These are phyloP conservation scores for Paraleonurus japonicus DNA, from an alignment of 257 asterid species.

Conservation along the genomic window DNA sequence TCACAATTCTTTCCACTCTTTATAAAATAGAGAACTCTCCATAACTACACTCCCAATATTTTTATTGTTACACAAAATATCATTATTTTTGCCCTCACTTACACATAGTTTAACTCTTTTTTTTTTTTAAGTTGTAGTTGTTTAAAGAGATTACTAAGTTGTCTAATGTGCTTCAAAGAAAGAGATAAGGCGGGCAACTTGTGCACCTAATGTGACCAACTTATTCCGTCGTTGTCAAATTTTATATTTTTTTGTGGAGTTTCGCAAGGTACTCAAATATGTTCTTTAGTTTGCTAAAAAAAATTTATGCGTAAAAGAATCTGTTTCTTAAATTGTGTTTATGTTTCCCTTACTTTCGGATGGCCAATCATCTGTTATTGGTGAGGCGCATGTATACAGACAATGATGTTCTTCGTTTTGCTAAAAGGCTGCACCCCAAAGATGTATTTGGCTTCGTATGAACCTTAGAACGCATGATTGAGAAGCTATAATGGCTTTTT, in stretches of 20 bases:
- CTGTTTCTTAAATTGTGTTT: slow-evolving; percentile 22
- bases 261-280: slow-evolving; percentile 77
- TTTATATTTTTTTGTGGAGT: slow-evolving; percentile 82
- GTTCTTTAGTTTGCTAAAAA: slow-evolving; percentile 12
- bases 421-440: slow-evolving; percentile 78
- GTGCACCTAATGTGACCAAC: slow-evolving; percentile 38
- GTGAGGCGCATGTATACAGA: slow-evolving; percentile 83
- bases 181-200: no score
- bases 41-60: no score
- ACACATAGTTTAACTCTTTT: no score
- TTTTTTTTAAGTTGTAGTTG: no score
- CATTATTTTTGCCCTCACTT: no score
- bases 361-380: slow-evolving; percentile 93
- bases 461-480: slow-evolving; percentile 85
- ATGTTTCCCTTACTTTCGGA: slow-evolving; percentile 48
- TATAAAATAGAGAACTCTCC: no score
- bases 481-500: slow-evolving; percentile 80
- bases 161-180: no score
- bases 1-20: no score
- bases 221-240: slow-evolving; percentile 75
- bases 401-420: slow-evolving; percentile 66
- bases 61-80: no score
- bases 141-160: no score
- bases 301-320: slow-evolving; percentile 1
- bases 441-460: slow-evolving; percentile 95